Conservation (phyloP, 352 stramenopile genomes). For the Blastocystis sp. region DNA sequence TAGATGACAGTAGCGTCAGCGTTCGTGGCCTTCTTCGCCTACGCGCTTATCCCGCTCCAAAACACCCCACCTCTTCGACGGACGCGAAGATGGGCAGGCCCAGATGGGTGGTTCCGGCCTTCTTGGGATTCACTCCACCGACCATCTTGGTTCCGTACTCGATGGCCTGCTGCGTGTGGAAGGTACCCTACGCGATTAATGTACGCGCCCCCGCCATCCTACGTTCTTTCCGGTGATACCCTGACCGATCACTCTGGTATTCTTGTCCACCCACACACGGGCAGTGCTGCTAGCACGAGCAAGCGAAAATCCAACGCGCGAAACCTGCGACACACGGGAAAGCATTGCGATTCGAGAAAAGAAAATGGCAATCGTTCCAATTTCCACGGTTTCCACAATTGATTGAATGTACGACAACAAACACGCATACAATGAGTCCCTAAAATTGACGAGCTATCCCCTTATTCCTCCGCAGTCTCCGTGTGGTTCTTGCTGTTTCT, state of each 20-base stretch:
- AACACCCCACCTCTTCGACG: slow-evolving; percentile 81
- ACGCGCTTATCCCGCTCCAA: slow-evolving; percentile 72
- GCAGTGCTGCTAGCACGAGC: slow-evolving; percentile 76
- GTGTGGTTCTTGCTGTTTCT: too few relatives aligned
- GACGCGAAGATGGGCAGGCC: slow-evolving; percentile 97
- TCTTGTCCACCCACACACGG: slow-evolving; percentile 99
- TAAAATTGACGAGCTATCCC: too few relatives aligned
- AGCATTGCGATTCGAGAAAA: not conserved
- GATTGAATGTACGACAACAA: too few relatives aligned
- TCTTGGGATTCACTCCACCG: slow-evolving; percentile 95
- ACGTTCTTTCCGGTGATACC: slow-evolving; percentile 99
- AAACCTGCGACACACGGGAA: slow-evolving; percentile 35
- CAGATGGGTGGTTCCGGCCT: slow-evolving; percentile 92
- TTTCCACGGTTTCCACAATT: slow-evolving; percentile 14
- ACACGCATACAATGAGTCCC: too few relatives aligned
- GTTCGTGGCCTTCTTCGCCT: slow-evolving; percentile 81
- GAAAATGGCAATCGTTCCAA: not conserved
- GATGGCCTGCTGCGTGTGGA: slow-evolving; percentile 95
- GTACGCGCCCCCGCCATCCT: slow-evolving; percentile 66
- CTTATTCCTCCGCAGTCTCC: too few relatives aligned
- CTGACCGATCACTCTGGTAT: slow-evolving; percentile 98
- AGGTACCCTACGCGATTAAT: slow-evolving; percentile 84
- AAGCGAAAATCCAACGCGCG: slow-evolving; percentile 41
- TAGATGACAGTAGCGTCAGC: slow-evolving; percentile 97
- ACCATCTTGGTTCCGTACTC: slow-evolving; percentile 99